Percentiles rank a stretch among this genome's conserved stretches.
These are phyloP conservation scores for Boechera retrofracta DNA, from an alignment of 345 rosid species.

Conservation along the genomic window DNA sequence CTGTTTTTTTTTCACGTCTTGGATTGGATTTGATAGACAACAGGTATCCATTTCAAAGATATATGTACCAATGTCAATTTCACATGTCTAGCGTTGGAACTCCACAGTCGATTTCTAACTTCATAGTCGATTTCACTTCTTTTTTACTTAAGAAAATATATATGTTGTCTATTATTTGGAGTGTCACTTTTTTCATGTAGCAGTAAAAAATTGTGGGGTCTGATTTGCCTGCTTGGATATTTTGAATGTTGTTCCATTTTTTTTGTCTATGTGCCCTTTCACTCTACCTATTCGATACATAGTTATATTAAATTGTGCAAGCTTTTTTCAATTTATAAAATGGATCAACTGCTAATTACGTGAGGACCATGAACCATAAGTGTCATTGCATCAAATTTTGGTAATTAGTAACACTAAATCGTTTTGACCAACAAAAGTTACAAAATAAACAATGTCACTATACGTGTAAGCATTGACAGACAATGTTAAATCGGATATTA, in stretches of 20 bases:
- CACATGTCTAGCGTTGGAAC: not conserved
- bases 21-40: not conserved
- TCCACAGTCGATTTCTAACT: not conserved
- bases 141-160: not conserved
- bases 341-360: constrained; percentile 1
- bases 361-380: constrained; percentile 23
- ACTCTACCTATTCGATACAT: not conserved
- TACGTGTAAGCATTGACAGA: constrained; percentile 11
- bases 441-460: not conserved
- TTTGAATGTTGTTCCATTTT: not conserved
- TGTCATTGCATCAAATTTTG: not conserved
- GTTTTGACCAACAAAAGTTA: not conserved
- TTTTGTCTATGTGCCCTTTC: constrained; percentile 3
- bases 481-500: not conserved
- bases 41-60: not conserved
- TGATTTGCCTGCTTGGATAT: not conserved
- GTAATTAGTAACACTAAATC: not conserved
- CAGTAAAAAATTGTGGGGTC: not conserved
- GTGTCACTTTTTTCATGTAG: not conserved
- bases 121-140: not conserved
- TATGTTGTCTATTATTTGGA: not conserved
- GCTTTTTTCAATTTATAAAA: not conserved
- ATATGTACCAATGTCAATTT: not conserved
- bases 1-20: not conserved
- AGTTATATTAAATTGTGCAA: not conserved